Conservation (phyloP, 108 stramenopile species). For the Cyclotella cryptica region DNA sequence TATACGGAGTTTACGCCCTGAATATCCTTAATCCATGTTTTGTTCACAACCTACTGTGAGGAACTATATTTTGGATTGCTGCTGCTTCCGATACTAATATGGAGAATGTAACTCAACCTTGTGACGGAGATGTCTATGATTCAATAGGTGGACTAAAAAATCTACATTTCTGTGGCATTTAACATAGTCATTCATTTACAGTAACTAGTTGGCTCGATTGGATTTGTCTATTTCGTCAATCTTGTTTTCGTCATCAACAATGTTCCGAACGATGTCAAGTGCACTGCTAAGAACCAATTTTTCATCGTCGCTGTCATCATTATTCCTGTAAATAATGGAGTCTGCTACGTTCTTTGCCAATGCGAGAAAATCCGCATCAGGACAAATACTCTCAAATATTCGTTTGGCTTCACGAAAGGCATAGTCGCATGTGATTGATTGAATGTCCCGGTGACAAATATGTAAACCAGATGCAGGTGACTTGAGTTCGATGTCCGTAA, state of each 20-base stretch:
- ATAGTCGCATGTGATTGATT: conserved; percentile 64
- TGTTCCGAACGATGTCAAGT: conserved; percentile 56
- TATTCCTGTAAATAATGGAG: conserved; percentile 51
- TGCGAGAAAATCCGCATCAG: conserved; percentile 66
- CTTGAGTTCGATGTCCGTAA: background rate
- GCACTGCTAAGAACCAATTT: conserved; percentile 73
- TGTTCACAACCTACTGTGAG: background rate
- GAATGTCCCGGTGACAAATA: conserved; percentile 51
- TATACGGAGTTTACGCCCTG: background rate
- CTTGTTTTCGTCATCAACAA: background rate
- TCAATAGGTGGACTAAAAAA: no score
- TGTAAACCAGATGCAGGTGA: conserved; percentile 57
- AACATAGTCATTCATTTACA: no score
- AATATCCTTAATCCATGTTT: background rate
- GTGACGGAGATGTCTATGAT: no score
- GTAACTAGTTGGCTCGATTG: no score
- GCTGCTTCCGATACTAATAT: background rate
- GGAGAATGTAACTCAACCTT: no score
- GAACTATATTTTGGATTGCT: no score
- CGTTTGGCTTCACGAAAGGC: conserved; percentile 78
- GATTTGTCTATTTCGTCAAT: no score
- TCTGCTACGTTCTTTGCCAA: conserved; percentile 69
- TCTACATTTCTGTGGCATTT: no score
- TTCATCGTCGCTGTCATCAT: conserved; percentile 74
- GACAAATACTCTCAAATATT: conserved; percentile 78